Base-by-base conservation (phyloP, 768 basidiomycete genomes). In the Paxillus ammoniavirescens region DNA sequence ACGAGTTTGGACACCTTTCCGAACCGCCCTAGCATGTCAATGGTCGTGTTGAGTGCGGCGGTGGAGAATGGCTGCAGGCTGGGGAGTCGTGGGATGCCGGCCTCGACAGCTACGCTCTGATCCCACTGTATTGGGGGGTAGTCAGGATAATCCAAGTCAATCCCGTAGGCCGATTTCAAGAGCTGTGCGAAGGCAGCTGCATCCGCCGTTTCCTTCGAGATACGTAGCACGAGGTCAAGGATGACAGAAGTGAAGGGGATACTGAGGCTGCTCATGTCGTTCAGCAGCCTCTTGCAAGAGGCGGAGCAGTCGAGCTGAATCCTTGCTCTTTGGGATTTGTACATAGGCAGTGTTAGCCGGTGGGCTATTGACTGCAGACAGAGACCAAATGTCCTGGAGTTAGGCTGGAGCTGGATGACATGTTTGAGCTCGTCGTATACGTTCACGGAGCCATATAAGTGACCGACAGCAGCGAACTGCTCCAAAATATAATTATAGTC, bases 61-160 rank as follows among this genome's bases (percentile, higher is more conserved):
- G 82, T 84, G 14, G 86, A 82, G 59, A 88, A 79, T 4, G 76
- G 78, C 17, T 78, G 75, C 12, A 26, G 74, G 73, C n/a, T 52
- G 17, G 49, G 49, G 17, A 49, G 38, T 43, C 41, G 50, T 7
- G 58, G 58, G 35, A 66, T 58, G 23, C 57, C 50, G 1, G 49
- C 50, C 36, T 51, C 47, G 36, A 43, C 38, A n/a, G 50, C 41
- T 37, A 55, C 36, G 12, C 23, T 42, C 30, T 40, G 50, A 36
- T 57, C 47, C 55, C 49, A 53, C 47, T 58, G 67, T 47, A 65
- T 56, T 31, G 87, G 82, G 9, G 78, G 70, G 38, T 82, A 76
- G 62, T 93, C 91, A 0, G 89, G 90, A 61, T 84, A 84, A 18
- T 79, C 74, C 44, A 93, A 67, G 69, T 93, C 91, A 52, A 93